Conservation (phyloP, 768 basidiomycete genomes). For the Leucocoprinus leucothites region DNA sequence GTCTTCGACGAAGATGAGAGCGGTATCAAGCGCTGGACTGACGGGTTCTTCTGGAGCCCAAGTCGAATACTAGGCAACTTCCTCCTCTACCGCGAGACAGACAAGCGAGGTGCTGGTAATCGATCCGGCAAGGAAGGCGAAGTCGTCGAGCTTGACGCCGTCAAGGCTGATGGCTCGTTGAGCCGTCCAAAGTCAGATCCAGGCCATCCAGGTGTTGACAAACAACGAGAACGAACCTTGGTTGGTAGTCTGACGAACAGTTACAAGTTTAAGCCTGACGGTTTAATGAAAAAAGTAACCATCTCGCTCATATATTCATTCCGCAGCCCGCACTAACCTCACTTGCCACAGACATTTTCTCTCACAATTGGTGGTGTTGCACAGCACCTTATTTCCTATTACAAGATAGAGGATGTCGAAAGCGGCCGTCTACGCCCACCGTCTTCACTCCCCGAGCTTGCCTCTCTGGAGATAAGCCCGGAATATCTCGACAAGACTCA, state of each 20-base stretch:
- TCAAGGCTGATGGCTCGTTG: conserved; percentile 40
- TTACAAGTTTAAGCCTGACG: conserved; percentile 90
- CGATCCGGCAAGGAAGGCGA: conserved; percentile 40
- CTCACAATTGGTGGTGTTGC: conserved; percentile 79
- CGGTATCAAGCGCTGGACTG: conserved; percentile 97
- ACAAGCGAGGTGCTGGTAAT: conserved; percentile 72
- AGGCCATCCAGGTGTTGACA: conserved; percentile 51
- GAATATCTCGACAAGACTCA: conserved; percentile 89
- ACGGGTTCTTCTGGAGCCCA: conserved; percentile 96
- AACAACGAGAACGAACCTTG: conserved; percentile 74
- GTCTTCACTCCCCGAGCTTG: conserved; percentile 84
- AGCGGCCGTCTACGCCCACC: conserved; percentile 86
- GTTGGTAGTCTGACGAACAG: conserved; percentile 91
- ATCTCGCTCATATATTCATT: conserved; percentile 6
- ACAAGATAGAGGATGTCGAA: conserved; percentile 88
- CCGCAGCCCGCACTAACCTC: conserved; percentile 2
- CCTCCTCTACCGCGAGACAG: conserved; percentile 91
- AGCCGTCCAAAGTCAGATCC: conserved; percentile 60
- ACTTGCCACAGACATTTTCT: conserved; percentile 74
- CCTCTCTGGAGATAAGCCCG: conserved; percentile 79
- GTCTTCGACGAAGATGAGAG: conserved; percentile 98
- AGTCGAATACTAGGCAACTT: conserved; percentile 93
- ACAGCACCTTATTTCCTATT: conserved; percentile 94
- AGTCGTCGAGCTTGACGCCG: conserved; percentile 21
- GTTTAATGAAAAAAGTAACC: conserved; percentile 94